Conservation (phyloP, 805 yeast species). For the Candida ascalaphidarum region DNA sequence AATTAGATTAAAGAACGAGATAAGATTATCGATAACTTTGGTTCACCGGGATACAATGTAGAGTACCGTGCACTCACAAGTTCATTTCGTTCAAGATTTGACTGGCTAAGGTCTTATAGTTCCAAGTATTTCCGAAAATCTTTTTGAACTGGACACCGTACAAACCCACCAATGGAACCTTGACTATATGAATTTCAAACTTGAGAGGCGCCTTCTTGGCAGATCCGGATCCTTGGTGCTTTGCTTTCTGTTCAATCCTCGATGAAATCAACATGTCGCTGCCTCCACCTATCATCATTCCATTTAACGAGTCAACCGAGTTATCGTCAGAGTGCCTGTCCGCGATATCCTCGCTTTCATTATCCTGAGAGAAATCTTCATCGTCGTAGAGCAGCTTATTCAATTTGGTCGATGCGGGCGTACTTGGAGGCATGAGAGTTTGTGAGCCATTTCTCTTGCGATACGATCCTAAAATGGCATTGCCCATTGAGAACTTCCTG, state of each 20-base stretch:
- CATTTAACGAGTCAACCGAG: slow-evolving; percentile 49
- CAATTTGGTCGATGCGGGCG: slow-evolving; percentile 44
- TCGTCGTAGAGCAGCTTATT: slow-evolving; percentile 18
- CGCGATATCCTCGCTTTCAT: slow-evolving; percentile 17
- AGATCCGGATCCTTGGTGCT: slow-evolving; percentile 17
- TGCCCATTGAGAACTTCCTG: slow-evolving; percentile 58
- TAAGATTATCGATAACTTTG: too few relatives aligned
- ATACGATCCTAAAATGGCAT: slow-evolving; percentile 39
- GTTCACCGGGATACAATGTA: too few relatives aligned
- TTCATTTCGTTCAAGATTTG: slow-evolving; percentile 69
- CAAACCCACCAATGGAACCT: slow-evolving; percentile 81
- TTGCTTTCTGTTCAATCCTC: slow-evolving; percentile 44
- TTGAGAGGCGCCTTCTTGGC: slow-evolving; percentile 48
- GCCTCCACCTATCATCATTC: slow-evolving; percentile 39
- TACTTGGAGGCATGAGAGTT: slow-evolving; percentile 39
- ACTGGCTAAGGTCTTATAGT: slow-evolving; percentile 84
- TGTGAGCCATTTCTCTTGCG: slow-evolving; percentile 41
- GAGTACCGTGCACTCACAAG: too few relatives aligned
- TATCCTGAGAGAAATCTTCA: slow-evolving; percentile 19
- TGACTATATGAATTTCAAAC: slow-evolving; percentile 87
- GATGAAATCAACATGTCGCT: slow-evolving; percentile 56
- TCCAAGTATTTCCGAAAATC: slow-evolving; percentile 90
- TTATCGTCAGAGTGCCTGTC: slow-evolving; percentile 41
- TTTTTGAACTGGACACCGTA: slow-evolving; percentile 95
- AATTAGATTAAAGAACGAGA: too few relatives aligned